Conservation (phyloP, 192 early-diverging fungal species). For the Phycomyces nitens region DNA sequence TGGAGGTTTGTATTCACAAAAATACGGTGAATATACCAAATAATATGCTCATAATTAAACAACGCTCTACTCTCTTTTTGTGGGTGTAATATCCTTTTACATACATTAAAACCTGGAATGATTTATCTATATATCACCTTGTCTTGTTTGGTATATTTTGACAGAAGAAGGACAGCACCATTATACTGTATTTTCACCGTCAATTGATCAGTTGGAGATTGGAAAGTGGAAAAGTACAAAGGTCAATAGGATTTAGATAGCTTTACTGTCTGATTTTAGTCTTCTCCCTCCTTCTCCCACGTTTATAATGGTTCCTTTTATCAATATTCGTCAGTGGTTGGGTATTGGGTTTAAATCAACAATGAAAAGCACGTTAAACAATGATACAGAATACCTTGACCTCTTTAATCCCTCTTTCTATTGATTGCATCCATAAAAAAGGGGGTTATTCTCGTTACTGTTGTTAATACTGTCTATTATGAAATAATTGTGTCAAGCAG, state of each 20-base stretch:
- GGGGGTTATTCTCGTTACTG: not conserved
- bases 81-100: too few species aligned
- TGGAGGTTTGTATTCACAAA: too few species aligned
- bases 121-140: too few species aligned
- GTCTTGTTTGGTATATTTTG: too few species aligned
- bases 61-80: too few species aligned
- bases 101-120: too few species aligned
- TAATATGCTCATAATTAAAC: too few species aligned
- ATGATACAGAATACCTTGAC: slow-evolving; percentile 9
- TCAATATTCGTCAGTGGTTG: slow-evolving; percentile 7
- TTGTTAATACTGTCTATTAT: slow-evolving; percentile 11
- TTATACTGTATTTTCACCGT: too few species aligned
- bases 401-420: slow-evolving; percentile 1
- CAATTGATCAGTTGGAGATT: not conserved
- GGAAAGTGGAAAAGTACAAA: slow-evolving; percentile 4
- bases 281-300: not conserved
- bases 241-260: slow-evolving; percentile 8
- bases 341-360: slow-evolving; percentile 8
- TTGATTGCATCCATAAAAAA: slow-evolving; percentile 9
- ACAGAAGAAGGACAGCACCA: too few species aligned
- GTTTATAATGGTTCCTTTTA: slow-evolving; percentile 6
- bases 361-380: slow-evolving; percentile 11
- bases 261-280: slow-evolving; percentile 8
- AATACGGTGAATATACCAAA: too few species aligned
- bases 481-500: slow-evolving; percentile 9